Evolutionary conservation across 2,329 filamentous ascomycete genomes (phyloP), one percentile per base, ranked within the genome.

Genomic region (Apiospora arundinis): DNA sequence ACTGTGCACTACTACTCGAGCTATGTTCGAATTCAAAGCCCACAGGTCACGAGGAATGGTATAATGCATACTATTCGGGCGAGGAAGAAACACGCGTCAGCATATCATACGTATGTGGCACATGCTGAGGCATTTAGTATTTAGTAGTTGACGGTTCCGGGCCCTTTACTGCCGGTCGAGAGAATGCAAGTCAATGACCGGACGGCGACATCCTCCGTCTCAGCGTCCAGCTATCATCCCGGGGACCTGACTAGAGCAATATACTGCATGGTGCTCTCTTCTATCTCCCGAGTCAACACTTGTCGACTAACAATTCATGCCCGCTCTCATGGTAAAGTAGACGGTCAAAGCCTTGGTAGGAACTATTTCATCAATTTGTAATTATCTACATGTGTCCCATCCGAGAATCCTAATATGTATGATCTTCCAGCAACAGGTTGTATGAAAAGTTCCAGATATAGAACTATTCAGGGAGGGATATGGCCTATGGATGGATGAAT

Each of bases 121-220:
- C 56, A 63, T 63, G 56, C 28, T 63, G 56, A 63, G 56, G 32
- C 56, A 63, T 63, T 63, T 63, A 40, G 8, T 40, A 45, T 32
- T n/a, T 40, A 21, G 18, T 2, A 21, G 25, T 37, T 1, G 25
- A 37, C 32, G 56, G 4, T 12, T n/a, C 56, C 56, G 56, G 56
- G 21, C 8, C 56, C 16, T 32, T n/a, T 40, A 63, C 56, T 40
- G 18, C 56, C 56, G 56, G 32, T 63, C 18, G 28, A 40, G 32
- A 63, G 4, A n/a, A 63, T 63, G 56, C 56, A 63, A 40, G 56
- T 63, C 32, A 63, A 40, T 63, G 56, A 63, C 56, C 37, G 56
- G 56, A n/a, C 56, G 42, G 42, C 42, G 42, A 63, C 56, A 40
- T 12, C 56, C 28, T 63, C 32, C 37, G 56, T 63, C 56, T 63